Evolutionary conservation across 2,329 filamentous ascomycete species (phyloP).

Genomic region (Periconia digitata): DNA sequence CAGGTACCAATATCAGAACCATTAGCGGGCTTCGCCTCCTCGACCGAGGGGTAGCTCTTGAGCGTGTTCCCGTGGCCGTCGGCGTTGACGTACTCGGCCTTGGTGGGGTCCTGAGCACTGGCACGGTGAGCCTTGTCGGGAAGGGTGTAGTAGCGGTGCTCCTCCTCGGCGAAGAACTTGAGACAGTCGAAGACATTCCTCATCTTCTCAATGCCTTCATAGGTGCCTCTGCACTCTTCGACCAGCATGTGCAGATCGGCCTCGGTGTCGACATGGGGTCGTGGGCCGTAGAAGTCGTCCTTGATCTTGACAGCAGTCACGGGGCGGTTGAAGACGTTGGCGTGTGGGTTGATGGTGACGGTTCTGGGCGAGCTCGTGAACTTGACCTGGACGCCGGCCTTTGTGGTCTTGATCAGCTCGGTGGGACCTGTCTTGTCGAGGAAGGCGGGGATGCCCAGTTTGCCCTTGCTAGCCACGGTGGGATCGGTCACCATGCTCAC

Average conservation of each 20-base stretch:
- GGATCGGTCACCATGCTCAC: conserved; percentile 47
- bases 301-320: conserved; percentile 52
- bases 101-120: conserved; percentile 45
- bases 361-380: conserved; percentile 44
- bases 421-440: conserved; percentile 45
- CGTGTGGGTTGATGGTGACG: conserved; percentile 53
- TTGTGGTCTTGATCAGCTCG: conserved; percentile 45
- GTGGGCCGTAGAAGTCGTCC: conserved; percentile 55
- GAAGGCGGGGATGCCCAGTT: conserved; percentile 45
- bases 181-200: conserved; percentile 56
- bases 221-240: conserved; percentile 56
- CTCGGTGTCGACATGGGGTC: conserved; percentile 56
- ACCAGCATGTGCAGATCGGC: conserved; percentile 56
- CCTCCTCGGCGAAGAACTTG: conserved; percentile 52
- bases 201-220: conserved; percentile 58
- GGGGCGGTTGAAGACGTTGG: conserved; percentile 58
- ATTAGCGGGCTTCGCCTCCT: conserved; percentile 40
- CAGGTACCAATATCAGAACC: conserved; percentile 52
- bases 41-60: conserved; percentile 38
- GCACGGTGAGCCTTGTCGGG: conserved; percentile 45
- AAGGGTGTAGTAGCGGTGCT: conserved; percentile 55
- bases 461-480: conserved; percentile 41
- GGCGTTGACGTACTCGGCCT: conserved; percentile 47
- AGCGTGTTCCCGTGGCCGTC: conserved; percentile 47
- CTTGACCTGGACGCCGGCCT: conserved; percentile 46